phyloP scores from a whole-genome alignment of 306 rosid genomes.

The Dryas alaskensis region DNA sequence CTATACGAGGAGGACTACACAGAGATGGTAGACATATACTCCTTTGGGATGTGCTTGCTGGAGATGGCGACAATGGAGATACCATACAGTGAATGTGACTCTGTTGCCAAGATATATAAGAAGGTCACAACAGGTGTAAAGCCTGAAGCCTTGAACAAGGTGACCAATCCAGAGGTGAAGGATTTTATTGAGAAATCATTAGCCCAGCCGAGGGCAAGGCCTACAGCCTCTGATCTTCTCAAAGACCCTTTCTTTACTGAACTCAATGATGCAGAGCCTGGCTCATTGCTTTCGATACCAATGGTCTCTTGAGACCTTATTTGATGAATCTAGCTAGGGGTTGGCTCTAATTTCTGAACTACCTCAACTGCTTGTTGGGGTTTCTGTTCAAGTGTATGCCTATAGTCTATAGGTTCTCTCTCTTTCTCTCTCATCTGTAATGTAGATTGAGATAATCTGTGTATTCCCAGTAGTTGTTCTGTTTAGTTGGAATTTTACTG shows the following conservation, averaged over 20 bases:
- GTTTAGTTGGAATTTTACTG: not conserved
- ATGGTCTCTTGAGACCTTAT: not conserved
- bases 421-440: not conserved
- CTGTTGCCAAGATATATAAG: slow-evolving; percentile 78
- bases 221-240: slow-evolving; percentile 83
- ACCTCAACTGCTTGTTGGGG: slow-evolving; percentile 7
- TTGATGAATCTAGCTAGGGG: not conserved
- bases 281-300: slow-evolving; percentile 18
- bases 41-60: slow-evolving; percentile 89
- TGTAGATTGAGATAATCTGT: slow-evolving; percentile 1
- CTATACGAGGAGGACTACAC: slow-evolving; percentile 91
- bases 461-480: not conserved
- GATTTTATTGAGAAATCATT: slow-evolving; percentile 81
- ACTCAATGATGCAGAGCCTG: slow-evolving; percentile 43
- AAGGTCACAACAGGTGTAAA: slow-evolving; percentile 67
- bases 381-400: slow-evolving; percentile 17
- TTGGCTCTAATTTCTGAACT: slow-evolving; percentile 13
- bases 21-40: slow-evolving; percentile 95
- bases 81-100: slow-evolving; percentile 89
- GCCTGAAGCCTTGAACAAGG: slow-evolving; percentile 65
- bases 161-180: slow-evolving; percentile 60
- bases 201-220: slow-evolving; percentile 83
- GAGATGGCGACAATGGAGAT: slow-evolving; percentile 93
- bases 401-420: not conserved
- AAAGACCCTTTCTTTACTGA: slow-evolving; percentile 76